These are phyloP conservation scores for Lenwebbia sp. DNA, from an alignment of 345 rosid species.

Conservation along the genomic window DNA sequence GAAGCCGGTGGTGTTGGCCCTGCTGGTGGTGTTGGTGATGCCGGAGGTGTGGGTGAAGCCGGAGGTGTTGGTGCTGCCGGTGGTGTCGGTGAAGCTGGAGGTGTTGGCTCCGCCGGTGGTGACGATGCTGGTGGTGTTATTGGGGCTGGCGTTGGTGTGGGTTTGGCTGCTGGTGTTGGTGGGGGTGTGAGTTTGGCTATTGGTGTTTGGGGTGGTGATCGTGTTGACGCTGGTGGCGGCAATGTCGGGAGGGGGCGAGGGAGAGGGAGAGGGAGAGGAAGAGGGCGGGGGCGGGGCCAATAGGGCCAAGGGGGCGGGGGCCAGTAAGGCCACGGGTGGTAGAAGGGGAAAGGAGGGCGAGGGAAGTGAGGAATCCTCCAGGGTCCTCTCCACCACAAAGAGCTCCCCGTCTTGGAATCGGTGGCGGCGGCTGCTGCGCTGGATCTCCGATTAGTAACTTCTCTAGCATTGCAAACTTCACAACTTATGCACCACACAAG, in stretches of 20 bases:
- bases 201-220: background rate
- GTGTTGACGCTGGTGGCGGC: background rate
- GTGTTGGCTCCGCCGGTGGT: too few species aligned
- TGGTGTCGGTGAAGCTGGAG: background rate
- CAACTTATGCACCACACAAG: background rate
- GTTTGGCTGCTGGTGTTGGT: too few species aligned
- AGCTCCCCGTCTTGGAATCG: background rate
- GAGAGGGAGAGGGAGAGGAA: background rate
- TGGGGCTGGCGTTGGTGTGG: too few species aligned
- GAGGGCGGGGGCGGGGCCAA: background rate
- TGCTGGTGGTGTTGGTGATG: background rate
- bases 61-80: background rate
- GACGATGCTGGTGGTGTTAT: background rate
- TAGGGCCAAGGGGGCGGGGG: background rate
- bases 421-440: rapidly evolving
- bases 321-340: background rate
- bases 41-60: background rate
- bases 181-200: too few species aligned
- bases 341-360: background rate
- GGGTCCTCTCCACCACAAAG: background rate
- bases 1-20: background rate
- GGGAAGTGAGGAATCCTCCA: background rate
- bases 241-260: background rate
- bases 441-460: background rate
- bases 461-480: background rate